Evolutionary conservation across 148 eudicot species (phyloP), one percentile per base, ranked within the genome.

Genomic region (Chenopodium berlandieri): DNA sequence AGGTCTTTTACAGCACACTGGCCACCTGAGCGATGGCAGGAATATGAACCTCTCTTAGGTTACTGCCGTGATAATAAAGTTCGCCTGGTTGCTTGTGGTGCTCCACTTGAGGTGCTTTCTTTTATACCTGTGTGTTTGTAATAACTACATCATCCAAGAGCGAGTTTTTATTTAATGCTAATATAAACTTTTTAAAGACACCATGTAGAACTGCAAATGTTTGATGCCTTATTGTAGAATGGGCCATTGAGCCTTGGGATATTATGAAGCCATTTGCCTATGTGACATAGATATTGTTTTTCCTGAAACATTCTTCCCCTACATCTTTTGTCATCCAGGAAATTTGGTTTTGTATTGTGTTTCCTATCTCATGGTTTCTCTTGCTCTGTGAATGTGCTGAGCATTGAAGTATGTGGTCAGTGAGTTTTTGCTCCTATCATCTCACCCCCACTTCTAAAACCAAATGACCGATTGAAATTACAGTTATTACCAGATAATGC

Each of bases 1-100:
- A 91, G 90, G 84, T 83, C 90, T 73, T 91, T 82, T 82, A 89
- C 89, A 46, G 74, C 92, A 81, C 90, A 93, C 88, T 95, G 97
- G 97, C 88, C 97, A 66, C 89, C 99, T 79, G 86, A 95, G 75
- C 85, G 92, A 73, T 95, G 99, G 99, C 97, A 88, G 83, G 99
- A 95, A 81, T 92, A 91, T 79, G 97, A 92, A 84, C 95, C 97
- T 62, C 92, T 95, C 74, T 83, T 95, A 79, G 88, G 37, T 82
- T 95, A 90, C 78, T 93, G 97, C 79, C 97, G 93, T 77, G 97
- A 95, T 66, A 91, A 88, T 86, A 90, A 90, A 66, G 78, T 95
- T 77, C 90, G 89, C 23, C 88, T 95, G 77, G 88, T 91, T 81
- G 99, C 99, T 77, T 92, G 97, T 90, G 99, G 97, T 79, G 84